These are phyloP conservation scores for Crinitomyces ghanaensis DNA, from an alignment of 805 yeast genomes.

Conservation along the genomic window DNA sequence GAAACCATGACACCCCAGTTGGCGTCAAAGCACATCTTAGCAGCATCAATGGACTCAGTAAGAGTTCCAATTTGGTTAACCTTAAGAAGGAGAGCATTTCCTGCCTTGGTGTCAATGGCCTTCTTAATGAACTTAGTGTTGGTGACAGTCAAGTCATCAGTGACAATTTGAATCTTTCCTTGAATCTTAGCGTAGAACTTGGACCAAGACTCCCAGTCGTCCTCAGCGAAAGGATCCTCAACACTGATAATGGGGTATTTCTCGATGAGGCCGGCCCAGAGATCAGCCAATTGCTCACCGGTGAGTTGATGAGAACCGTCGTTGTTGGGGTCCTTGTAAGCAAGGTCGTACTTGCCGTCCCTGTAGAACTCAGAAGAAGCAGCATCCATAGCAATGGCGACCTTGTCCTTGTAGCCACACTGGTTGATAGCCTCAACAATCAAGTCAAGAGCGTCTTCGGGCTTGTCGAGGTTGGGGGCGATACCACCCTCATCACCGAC, in stretches of 20 bases:
- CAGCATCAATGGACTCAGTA: constrained; percentile 94
- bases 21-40: constrained; percentile 87
- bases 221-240: constrained; percentile 99
- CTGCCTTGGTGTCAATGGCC: constrained; percentile 95
- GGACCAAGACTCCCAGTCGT: constrained; percentile 98
- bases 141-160: constrained; percentile 97
- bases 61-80: constrained; percentile 98
- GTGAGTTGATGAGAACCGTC: constrained; percentile 86
- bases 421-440: constrained; percentile 77
- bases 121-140: constrained; percentile 90
- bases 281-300: constrained; percentile 75
- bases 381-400: constrained; percentile 87
- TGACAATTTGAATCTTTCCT: constrained; percentile 75
- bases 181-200: constrained; percentile 52
- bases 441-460: constrained; percentile 95
- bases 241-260: constrained; percentile 96
- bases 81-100: constrained; percentile 89
- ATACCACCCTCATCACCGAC: constrained; percentile 99
- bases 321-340: constrained; percentile 94
- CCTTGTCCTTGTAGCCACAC: constrained; percentile 93
- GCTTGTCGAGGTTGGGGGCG: constrained; percentile 93
- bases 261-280: constrained; percentile 67
- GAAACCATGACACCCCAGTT: constrained; percentile 99
- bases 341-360: constrained; percentile 94
- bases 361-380: constrained; percentile 98